Conservation (phyloP, 306 rosid species). For the Vigna radiata region DNA sequence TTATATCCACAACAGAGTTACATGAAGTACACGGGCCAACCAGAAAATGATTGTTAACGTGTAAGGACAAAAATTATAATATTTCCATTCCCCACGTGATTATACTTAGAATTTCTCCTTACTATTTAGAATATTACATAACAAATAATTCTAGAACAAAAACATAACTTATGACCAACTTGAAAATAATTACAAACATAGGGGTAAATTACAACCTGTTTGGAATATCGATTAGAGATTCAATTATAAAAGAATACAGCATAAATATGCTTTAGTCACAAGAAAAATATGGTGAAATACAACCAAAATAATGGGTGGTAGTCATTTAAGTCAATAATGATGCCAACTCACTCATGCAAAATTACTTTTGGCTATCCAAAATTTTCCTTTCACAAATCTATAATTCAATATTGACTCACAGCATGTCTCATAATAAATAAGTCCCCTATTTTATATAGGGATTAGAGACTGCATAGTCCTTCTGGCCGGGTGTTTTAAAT, state of each 20-base stretch:
- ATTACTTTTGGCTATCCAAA: neutral
- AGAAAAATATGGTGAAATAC: neutral
- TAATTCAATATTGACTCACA: constrained; percentile 10
- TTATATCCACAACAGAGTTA: no score
- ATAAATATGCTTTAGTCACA: neutral
- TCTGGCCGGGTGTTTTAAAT: constrained; percentile 34
- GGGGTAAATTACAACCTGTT: neutral
- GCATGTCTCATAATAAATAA: constrained; percentile 33
- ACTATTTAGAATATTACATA: no score
- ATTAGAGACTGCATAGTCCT: constrained; percentile 24
- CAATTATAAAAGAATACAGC: neutral
- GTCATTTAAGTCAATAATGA: neutral
- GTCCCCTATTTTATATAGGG: constrained; percentile 8
- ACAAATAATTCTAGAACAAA: no score
- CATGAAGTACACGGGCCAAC: neutral
- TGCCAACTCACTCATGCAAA: neutral
- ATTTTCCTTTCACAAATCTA: constrained; percentile 25
- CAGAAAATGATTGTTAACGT: neutral
- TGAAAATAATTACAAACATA: neutral
- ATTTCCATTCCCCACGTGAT: neutral
- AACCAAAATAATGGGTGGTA: neutral
- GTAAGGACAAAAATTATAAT: neutral
- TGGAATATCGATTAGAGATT: no score
- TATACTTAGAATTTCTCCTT: neutral
- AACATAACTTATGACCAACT: no score